Base-by-base conservation (phyloP, 2,329 filamentous ascomycete species). In the Ceratocystis harringtonii region DNA sequence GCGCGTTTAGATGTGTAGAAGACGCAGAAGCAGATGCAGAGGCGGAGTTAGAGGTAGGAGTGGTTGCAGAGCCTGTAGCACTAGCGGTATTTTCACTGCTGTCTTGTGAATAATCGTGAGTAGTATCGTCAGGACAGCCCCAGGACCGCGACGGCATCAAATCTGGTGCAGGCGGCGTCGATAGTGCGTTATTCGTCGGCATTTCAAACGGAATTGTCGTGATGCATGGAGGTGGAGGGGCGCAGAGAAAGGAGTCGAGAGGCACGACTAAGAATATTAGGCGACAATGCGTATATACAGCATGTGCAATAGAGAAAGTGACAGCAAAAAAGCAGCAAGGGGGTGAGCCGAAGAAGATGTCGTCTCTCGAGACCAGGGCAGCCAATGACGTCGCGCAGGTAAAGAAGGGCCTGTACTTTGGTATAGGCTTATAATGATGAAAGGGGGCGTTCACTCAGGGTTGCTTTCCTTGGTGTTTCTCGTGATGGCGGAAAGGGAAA, bases 81-180 rank as follows among this genome's bases (percentile, higher is more conserved):
- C 22, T 22, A 48, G 36, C 25, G 5, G n/a, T 30, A 48, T 17
- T 25, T 17, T 48, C 41, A 12, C 41, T 22, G 6, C 45, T 22
- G n/a, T 32, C 52, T 57, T 57, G 52, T 28, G 28, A 32, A 57
- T 57, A 28, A 57, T 32, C 28, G 19, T 32, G 52, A 41, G 50
- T 55, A 55, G 44, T 44, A 48, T 66, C 65, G 43, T 66, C 65
- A 6, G 61, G 61, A 63, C 61, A 62, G 22, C 61, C 30, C 61
- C 61, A 62, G 15, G 32, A 43, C 22, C 55, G 63, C 25, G n/a
- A 28, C 15, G 30, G 48, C 48, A 22, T 41, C 5, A 41, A 62
- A 30, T 57, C 28, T 57, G 22, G 28, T 15, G 36, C 32, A 60
- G 61, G 64, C 41, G 65, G 48, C 57, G 62, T 52, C 65, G 22